These are phyloP conservation scores for Yarrowia osloensis DNA, from an alignment of 805 yeast species.

Conservation along the genomic window DNA sequence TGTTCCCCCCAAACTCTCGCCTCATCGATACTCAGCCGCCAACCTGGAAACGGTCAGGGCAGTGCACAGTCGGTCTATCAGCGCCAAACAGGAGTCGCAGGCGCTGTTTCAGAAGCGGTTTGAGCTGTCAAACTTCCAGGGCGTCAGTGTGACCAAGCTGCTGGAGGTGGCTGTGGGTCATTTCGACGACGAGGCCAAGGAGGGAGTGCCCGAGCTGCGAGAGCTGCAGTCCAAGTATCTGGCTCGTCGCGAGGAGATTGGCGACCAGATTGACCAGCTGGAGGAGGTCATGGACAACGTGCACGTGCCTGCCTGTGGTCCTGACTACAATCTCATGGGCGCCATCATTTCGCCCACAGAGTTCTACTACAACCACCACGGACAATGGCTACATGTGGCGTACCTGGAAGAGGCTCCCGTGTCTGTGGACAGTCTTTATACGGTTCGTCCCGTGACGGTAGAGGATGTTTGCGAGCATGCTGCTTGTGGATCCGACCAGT, in stretches of 20 bases:
- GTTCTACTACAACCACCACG: slow-evolving; percentile 19
- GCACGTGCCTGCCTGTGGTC: neutral
- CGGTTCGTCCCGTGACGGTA: slow-evolving; percentile 7
- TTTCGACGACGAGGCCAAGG: slow-evolving; percentile 18
- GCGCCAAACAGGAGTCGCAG: slow-evolving; percentile 31
- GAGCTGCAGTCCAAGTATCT: neutral
- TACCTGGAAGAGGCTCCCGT: slow-evolving; percentile 15
- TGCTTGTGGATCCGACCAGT: slow-evolving; percentile 33
- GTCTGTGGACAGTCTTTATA: slow-evolving; percentile 2
- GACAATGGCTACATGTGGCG: slow-evolving; percentile 24
- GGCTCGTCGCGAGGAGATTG: slow-evolving; percentile 15
- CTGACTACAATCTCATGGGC: slow-evolving; percentile 24
- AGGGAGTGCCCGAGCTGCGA: neutral
- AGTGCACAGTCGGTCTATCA: slow-evolving; percentile 25
- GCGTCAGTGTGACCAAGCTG: slow-evolving; percentile 34
- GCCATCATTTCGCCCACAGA: slow-evolving; percentile 31
- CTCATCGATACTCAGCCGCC: slow-evolving; percentile 35
- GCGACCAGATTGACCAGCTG: neutral
- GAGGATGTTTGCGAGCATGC: slow-evolving; percentile 34
- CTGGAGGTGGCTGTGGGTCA: slow-evolving; percentile 31
- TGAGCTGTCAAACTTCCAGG: slow-evolving; percentile 33
- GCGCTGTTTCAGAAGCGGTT: slow-evolving; percentile 30
- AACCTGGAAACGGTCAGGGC: slow-evolving; percentile 24
- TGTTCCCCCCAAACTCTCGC: slow-evolving; percentile 35
- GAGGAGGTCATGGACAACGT: slow-evolving; percentile 16